A percentile compares a stretch with the other conserved stretches of the same genome.
Evolutionary conservation across 176 grass and related monocot species (phyloP).

Genomic region (Hordeum vulgare): DNA sequence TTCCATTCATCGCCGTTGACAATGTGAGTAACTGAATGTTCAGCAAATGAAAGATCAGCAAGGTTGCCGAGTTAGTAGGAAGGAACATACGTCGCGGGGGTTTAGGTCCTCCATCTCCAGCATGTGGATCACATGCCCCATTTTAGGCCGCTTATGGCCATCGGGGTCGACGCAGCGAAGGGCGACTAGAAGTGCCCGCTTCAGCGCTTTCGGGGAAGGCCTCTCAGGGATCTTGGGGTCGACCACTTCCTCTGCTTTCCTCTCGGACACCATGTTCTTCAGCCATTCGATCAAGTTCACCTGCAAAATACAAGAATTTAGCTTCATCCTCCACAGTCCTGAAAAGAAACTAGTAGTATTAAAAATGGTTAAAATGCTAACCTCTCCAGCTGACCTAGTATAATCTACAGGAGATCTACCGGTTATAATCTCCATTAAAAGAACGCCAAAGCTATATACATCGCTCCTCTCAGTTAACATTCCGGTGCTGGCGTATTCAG

Average conservation of each 20-base stretch:
- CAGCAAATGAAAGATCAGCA: not conserved
- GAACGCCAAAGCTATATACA: conserved; percentile 95
- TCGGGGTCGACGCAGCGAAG: conserved; percentile 91
- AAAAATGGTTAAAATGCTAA: not conserved
- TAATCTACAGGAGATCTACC: conserved; percentile 97
- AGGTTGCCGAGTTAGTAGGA: not conserved
- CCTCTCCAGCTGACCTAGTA: conserved; percentile 72
- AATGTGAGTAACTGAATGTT: not conserved
- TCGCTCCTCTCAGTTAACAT: conserved; percentile 97
- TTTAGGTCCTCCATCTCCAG: conserved; percentile 84
- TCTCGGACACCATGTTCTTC: conserved; percentile 76
- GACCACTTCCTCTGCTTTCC: conserved; percentile 71
- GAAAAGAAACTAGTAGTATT: not conserved
- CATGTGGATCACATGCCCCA: conserved; percentile 99
- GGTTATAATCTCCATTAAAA: conserved; percentile 91
- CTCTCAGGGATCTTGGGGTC: conserved; percentile 70
- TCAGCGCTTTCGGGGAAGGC: conserved; percentile 72
- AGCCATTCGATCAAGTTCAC: conserved; percentile 98
- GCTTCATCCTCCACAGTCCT: not conserved
- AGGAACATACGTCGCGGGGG: conserved; percentile 49
- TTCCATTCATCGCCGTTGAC: not conserved
- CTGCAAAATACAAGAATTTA: conserved; percentile 30
- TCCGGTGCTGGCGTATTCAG: conserved; percentile 94
- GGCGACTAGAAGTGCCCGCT: conserved; percentile 64
- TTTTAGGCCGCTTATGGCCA: conserved; percentile 83